Percentiles rank a stretch among this genome's conserved stretches.
These are phyloP conservation scores for Piromyces finnis DNA, from an alignment of 192 early-diverging fungal genomes.

Conservation along the genomic window DNA sequence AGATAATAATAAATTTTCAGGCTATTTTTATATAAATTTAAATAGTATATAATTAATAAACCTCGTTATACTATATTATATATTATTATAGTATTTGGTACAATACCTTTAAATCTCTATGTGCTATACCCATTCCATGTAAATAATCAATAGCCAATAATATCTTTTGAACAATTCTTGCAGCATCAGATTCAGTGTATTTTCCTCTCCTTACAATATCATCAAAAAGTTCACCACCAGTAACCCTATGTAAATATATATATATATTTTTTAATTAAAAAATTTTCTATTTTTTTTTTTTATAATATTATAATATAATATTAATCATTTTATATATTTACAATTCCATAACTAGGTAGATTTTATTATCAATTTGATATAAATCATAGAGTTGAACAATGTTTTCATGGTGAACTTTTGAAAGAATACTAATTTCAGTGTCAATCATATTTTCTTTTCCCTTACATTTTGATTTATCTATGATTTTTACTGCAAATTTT, in stretches of 20 bases:
- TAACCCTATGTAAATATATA: not conserved
- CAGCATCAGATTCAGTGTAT: constrained; percentile 70
- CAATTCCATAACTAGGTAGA: constrained; percentile 28
- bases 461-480: constrained; percentile 63
- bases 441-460: constrained; percentile 76
- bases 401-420: constrained; percentile 66
- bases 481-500: constrained; percentile 79
- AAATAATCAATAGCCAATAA: constrained; percentile 65
- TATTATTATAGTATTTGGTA: no score
- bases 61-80: no score
- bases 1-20: constrained; percentile 49
- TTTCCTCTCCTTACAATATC: constrained; percentile 56
- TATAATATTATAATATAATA: no score
- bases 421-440: constrained; percentile 78
- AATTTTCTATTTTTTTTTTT: no score
- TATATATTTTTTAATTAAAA: no score
- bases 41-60: not conserved
- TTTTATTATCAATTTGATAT: not conserved
- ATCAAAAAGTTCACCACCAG: constrained; percentile 79
- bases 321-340: not conserved
- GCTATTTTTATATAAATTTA: constrained; percentile 2
- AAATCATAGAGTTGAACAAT: constrained; percentile 72
- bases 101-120: constrained; percentile 40
- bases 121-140: constrained; percentile 72
- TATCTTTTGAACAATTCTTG: constrained; percentile 49